These are phyloP conservation scores for Globisporangium nunn DNA, from an alignment of 352 stramenopile genomes.

Conservation along the genomic window DNA sequence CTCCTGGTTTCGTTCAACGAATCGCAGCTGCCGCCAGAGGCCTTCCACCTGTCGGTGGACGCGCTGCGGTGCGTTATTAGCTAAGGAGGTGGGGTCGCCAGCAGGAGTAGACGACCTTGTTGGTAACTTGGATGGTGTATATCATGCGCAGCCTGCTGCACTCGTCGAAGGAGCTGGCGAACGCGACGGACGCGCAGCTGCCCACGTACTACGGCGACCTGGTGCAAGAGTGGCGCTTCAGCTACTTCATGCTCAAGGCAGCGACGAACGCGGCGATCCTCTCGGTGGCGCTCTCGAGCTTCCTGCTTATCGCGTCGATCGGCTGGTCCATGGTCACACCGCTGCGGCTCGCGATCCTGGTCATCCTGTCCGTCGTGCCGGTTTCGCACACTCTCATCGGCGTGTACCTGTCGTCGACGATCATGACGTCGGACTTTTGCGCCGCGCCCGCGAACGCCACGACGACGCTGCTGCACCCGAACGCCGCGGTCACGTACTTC, in stretches of 20 bases:
- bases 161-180: constrained; percentile 40
- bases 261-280: constrained; percentile 78
- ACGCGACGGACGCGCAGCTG: constrained; percentile 41
- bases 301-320: constrained; percentile 74
- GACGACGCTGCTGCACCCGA: constrained; percentile 41
- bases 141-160: constrained; percentile 33
- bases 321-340: constrained; percentile 75
- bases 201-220: constrained; percentile 51
- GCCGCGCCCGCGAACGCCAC: constrained; percentile 63
- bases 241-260: constrained; percentile 79
- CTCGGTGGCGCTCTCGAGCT: constrained; percentile 58
- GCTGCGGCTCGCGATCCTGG: constrained; percentile 63
- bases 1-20: constrained; percentile 70
- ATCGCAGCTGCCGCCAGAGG: constrained; percentile 48
- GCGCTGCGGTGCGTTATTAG: constrained; percentile 26
- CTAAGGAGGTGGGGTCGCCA: background rate
- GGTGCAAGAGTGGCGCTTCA: constrained; percentile 53
- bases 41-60: constrained; percentile 61
- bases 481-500: constrained; percentile 49
- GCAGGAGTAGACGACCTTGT: no score
- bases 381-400: constrained; percentile 77
- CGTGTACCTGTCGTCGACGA: constrained; percentile 69
- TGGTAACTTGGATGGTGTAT: no score
- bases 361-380: constrained; percentile 69
- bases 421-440: constrained; percentile 80